phyloP scores from a whole-genome alignment of 345 rosid species.

The Microcos paniculata region DNA sequence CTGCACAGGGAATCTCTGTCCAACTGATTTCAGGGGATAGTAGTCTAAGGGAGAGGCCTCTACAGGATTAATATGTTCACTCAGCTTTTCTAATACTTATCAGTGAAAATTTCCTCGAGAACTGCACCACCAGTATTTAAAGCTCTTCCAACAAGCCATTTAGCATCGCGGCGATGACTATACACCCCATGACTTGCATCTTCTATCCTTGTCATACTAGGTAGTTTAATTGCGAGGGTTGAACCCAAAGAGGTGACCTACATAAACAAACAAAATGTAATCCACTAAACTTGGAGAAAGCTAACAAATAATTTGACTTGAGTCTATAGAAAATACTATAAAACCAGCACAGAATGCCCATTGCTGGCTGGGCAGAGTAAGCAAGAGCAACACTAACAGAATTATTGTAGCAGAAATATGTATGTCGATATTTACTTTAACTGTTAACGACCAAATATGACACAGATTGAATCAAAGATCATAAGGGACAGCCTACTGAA shows the following conservation, averaged over 20 bases:
- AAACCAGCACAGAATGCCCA: background rate
- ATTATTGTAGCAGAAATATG: background rate
- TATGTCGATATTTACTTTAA: background rate
- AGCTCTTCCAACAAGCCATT: slow-evolving; percentile 99
- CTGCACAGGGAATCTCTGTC: slow-evolving; percentile 88
- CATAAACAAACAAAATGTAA: background rate
- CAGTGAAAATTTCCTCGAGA: slow-evolving; percentile 74
- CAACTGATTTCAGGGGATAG: slow-evolving; percentile 69
- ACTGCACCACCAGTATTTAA: slow-evolving; percentile 97
- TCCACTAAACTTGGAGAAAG: background rate
- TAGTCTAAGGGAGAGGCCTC: slow-evolving; percentile 69
- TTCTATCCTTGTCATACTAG: slow-evolving; percentile 75
- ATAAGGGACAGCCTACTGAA: background rate
- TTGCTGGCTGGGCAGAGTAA: background rate
- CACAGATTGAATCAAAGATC: background rate
- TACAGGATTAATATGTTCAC: slow-evolving; percentile 63
- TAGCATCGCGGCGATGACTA: slow-evolving; percentile 90
- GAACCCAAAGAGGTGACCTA: slow-evolving; percentile 96
- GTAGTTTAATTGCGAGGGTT: slow-evolving; percentile 84
- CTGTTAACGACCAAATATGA: background rate
- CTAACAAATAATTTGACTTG: background rate
- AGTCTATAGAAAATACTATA: too few species aligned
- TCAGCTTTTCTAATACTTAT: slow-evolving; percentile 62
- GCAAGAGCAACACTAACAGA: background rate
- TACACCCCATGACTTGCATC: slow-evolving; percentile 93